These are phyloP conservation scores for Periconia digitata DNA, from an alignment of 2,329 filamentous ascomycete species.

Conservation along the genomic window DNA sequence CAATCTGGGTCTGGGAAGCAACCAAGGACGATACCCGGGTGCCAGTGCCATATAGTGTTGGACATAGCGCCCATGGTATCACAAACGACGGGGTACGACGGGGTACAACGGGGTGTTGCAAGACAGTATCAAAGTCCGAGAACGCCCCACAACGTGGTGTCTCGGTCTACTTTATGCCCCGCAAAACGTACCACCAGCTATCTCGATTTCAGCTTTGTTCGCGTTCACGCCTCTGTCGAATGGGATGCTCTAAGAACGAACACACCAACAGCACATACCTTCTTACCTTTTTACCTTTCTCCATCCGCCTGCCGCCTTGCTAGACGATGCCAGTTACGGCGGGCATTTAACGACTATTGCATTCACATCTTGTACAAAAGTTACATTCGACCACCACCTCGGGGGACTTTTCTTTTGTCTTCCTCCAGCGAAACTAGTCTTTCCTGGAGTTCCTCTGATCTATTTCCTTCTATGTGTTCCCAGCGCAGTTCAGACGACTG, in stretches of 20 bases:
- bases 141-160: too few species aligned
- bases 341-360: neutral
- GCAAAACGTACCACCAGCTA: too few species aligned
- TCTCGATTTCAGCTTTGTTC: too few species aligned
- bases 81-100: too few species aligned
- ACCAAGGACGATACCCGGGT: slow-evolving; percentile 37
- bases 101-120: too few species aligned
- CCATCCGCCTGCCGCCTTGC: too few species aligned
- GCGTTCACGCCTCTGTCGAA: too few species aligned
- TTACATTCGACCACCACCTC: slow-evolving; percentile 2
- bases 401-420: neutral
- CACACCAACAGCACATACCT: too few species aligned
- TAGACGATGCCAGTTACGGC: neutral
- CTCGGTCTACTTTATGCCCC: too few species aligned
- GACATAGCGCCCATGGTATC: slow-evolving; percentile 1
- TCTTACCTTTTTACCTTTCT: too few species aligned
- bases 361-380: slow-evolving; percentile 8
- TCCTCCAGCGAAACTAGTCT: neutral
- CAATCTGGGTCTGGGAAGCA: slow-evolving; percentile 27
- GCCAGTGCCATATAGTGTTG: slow-evolving; percentile 32
- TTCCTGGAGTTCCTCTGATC: neutral
- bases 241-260: too few species aligned
- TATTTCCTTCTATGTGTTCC: neutral
- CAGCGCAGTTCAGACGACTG: neutral
- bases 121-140: too few species aligned